These are phyloP conservation scores for Exsudoporus frostii DNA, from an alignment of 768 basidiomycete species.

Conservation along the genomic window DNA sequence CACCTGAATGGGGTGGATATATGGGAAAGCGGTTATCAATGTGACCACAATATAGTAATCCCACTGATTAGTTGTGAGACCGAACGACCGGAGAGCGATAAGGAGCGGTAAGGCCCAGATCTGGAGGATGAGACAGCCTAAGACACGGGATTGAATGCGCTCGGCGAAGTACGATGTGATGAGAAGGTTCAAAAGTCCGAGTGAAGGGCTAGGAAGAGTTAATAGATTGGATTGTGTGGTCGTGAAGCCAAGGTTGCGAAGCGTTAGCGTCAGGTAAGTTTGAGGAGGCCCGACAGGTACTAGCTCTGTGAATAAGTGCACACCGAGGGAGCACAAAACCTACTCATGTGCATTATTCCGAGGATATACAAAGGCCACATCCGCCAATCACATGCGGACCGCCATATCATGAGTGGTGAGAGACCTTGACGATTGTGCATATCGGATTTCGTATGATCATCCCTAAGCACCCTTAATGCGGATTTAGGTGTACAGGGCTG, in stretches of 20 bases:
- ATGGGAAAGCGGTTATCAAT: conserved; percentile 54
- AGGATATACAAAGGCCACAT: conserved; percentile 65
- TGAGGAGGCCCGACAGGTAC: conserved; percentile 60
- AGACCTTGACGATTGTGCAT: conserved; percentile 69
- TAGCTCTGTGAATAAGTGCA: conserved; percentile 14
- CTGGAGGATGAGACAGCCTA: conserved; percentile 50
- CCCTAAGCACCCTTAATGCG: conserved; percentile 42
- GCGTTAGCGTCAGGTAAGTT: conserved; percentile 60
- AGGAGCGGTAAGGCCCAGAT: conserved; percentile 64
- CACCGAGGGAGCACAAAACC: conserved; percentile 8
- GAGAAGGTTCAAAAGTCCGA: conserved; percentile 50
- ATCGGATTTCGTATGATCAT: conserved; percentile 55
- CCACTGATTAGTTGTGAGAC: conserved; percentile 49
- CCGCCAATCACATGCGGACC: conserved; percentile 54
- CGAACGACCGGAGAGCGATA: conserved; percentile 53
- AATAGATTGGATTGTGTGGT: conserved; percentile 64
- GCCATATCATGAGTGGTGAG: conserved; percentile 46
- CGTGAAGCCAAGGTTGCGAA: conserved; percentile 59
- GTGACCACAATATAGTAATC: conserved; percentile 52
- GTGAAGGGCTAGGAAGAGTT: conserved; percentile 53
- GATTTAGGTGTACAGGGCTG: background rate
- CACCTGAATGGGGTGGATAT: conserved; percentile 40
- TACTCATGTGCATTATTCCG: conserved; percentile 42
- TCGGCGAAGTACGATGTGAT: conserved; percentile 51
- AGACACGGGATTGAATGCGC: conserved; percentile 52